Evolutionary conservation across 805 yeast species (phyloP).

Genomic region (Lipomyces anomalus): DNA sequence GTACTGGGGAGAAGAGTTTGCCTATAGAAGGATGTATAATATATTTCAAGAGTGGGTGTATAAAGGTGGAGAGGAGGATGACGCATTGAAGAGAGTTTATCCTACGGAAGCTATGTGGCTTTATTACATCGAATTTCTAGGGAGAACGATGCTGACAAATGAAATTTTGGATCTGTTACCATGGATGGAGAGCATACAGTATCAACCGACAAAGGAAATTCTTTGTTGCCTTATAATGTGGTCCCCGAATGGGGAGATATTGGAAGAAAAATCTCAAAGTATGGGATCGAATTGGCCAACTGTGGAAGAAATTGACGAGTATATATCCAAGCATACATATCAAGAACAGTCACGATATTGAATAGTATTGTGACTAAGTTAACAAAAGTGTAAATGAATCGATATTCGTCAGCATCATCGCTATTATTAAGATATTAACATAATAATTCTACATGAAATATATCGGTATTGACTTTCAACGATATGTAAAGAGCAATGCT

Average conservation of each 20-base stretch:
- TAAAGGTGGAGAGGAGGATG: not conserved
- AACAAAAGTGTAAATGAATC: no score
- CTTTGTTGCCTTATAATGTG: not conserved
- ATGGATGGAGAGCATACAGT: not conserved
- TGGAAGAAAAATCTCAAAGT: not conserved
- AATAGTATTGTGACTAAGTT: no score
- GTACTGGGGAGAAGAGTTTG: not conserved
- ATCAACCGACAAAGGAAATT: not conserved
- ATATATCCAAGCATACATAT: not conserved
- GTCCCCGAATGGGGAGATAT: not conserved
- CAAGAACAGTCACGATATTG: no score
- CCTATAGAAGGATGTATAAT: not conserved
- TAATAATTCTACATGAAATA: not conserved
- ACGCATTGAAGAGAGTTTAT: not conserved
- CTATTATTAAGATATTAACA: not conserved
- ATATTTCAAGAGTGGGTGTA: not conserved
- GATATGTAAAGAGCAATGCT: not conserved
- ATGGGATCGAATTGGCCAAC: not conserved
- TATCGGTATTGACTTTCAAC: not conserved
- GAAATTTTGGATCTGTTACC: not conserved
- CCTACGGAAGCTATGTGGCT: not conserved
- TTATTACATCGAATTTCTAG: not conserved
- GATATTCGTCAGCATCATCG: not conserved
- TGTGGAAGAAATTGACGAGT: not conserved
- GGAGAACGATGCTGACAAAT: not conserved